Base-by-base conservation (phyloP, 2,329 filamentous ascomycete genomes). In the Paramyrothecium sp. region DNA sequence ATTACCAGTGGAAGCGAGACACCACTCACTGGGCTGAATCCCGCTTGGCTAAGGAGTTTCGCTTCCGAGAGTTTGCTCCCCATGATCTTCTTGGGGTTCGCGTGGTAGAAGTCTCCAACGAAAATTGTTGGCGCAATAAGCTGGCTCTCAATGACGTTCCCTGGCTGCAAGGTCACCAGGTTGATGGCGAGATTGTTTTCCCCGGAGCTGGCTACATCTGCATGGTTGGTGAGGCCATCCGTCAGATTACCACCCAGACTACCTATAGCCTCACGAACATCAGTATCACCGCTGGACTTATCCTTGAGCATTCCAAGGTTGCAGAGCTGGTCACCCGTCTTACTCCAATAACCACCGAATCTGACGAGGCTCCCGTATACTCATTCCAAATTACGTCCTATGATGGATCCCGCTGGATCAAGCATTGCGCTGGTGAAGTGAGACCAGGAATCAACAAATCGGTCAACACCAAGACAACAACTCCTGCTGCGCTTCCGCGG, bases 91-190 rank as follows among this genome's bases (percentile, higher is more conserved):
- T 51, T 16, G 49, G 49, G 3, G 13, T 26, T 11, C 49, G 49
- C 19, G 12, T 51, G 3, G 16, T 23, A 7, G 49, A 26, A 16
- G 22, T n/a, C 49, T 30, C 17, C 17, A 26, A 51, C 8, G 49
- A 51, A 13, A 22, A 22, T 22, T 30, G 16, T 7, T 78, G 74
- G 75, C 68, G 73, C 19, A 71, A 72, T 13, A 72, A 72, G 55
- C 65, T 77, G 30, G 69, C 72, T 4, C 20, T 73, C 2, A 59
- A 62, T 1, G 74, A 79, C 55, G 69, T 73, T 22, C 73, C 75
- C 0, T 79, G 77, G 77, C 62, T 79, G 2, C 56, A 60, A 20
- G 73, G 78, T 50, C 77, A 80, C 54, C 67, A 71, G n/a, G 69
- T 79, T n/a, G 72, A 74, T 46, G 69, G 68, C 26, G 69, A 71